Evolutionary conservation across 495 filamentous ascomycete species (phyloP).

Genomic region (Stereocaulon alpinum): DNA sequence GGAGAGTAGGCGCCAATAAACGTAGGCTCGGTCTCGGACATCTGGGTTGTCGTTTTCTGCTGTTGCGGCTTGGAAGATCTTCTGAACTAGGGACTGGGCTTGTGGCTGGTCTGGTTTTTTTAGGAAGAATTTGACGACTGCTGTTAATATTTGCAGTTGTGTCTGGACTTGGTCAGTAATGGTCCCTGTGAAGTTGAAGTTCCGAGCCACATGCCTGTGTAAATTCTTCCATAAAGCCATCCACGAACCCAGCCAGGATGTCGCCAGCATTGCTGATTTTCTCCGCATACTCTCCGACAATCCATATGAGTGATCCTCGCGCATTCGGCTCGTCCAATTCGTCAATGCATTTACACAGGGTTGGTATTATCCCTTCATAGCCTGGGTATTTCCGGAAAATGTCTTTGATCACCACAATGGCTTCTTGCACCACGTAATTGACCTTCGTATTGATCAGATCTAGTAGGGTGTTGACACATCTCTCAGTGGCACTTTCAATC

Average conservation of each 20-base stretch:
- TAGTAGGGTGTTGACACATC: slow-evolving; percentile 86
- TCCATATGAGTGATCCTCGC: slow-evolving; percentile 89
- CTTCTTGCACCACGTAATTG: slow-evolving; percentile 98
- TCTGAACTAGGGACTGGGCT: slow-evolving; percentile 82
- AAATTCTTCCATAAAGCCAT: slow-evolving; percentile 87
- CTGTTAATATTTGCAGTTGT: slow-evolving; percentile 90
- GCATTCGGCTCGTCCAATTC: slow-evolving; percentile 93
- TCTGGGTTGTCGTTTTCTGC: slow-evolving; percentile 95
- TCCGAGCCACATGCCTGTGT: slow-evolving; percentile 49
- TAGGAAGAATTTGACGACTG: slow-evolving; percentile 92
- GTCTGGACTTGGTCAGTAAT: slow-evolving; percentile 41
- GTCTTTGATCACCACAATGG: slow-evolving; percentile 95
- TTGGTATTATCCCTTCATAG: slow-evolving; percentile 96
- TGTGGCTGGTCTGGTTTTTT: slow-evolving; percentile 87
- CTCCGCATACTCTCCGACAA: slow-evolving; percentile 96
- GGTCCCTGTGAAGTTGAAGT: not conserved
- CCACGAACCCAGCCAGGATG: slow-evolving; percentile 75
- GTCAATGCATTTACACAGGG: slow-evolving; percentile 91
- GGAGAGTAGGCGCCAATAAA: slow-evolving; percentile 96
- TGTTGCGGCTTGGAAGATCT: slow-evolving; percentile 84
- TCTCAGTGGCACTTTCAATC: slow-evolving; percentile 86
- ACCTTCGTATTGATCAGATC: slow-evolving; percentile 95
- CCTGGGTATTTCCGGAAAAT: slow-evolving; percentile 97
- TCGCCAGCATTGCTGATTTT: slow-evolving; percentile 97
- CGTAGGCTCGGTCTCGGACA: slow-evolving; percentile 91